phyloP scores from a whole-genome alignment of 768 basidiomycete species.

The Paxillus involutus region DNA sequence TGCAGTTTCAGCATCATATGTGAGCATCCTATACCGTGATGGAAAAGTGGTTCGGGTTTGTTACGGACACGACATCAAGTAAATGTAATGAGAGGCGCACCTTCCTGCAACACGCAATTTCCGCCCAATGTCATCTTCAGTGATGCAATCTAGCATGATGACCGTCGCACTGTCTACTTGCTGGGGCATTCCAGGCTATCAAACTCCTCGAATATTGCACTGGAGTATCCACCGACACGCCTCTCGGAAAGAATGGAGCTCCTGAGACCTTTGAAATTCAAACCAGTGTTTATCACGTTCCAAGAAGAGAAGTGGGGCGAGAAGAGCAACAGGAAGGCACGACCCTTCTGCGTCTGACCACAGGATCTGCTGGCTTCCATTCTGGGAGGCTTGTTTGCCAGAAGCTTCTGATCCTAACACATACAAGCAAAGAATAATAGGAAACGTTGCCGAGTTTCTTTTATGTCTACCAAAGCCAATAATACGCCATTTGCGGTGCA shows the following conservation, averaged over 20 bases:
- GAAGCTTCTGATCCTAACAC: slow-evolving; percentile 30
- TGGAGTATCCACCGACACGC: too few relatives aligned
- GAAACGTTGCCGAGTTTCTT: too few relatives aligned
- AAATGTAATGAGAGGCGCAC: slow-evolving; percentile 36
- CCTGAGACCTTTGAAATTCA: slow-evolving; percentile 2
- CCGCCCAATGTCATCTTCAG: slow-evolving; percentile 38
- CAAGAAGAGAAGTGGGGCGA: neutral
- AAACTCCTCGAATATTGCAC: slow-evolving; percentile 1
- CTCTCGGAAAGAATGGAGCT: neutral
- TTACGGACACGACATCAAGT: slow-evolving; percentile 8
- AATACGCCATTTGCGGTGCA: too few relatives aligned
- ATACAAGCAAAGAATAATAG: slow-evolving; percentile 20
- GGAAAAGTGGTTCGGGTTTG: slow-evolving; percentile 6
- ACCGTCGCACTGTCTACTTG: slow-evolving; percentile 49
- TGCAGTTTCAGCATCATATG: slow-evolving; percentile 51
- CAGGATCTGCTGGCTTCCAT: slow-evolving; percentile 9
- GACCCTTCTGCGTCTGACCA: neutral
- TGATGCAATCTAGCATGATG: slow-evolving; percentile 42
- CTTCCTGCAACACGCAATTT: slow-evolving; percentile 63
- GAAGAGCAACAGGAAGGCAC: neutral
- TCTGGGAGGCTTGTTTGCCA: slow-evolving; percentile 21
- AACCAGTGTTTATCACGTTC: neutral
- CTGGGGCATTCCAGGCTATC: slow-evolving; percentile 40
- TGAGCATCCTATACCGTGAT: slow-evolving; percentile 45
- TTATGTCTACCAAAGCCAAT: too few relatives aligned